Percentiles rank a stretch among this genome's conserved stretches.
Evolutionary conservation across 768 basidiomycete species (phyloP).

Genomic region (Mycena sanguinolenta): DNA sequence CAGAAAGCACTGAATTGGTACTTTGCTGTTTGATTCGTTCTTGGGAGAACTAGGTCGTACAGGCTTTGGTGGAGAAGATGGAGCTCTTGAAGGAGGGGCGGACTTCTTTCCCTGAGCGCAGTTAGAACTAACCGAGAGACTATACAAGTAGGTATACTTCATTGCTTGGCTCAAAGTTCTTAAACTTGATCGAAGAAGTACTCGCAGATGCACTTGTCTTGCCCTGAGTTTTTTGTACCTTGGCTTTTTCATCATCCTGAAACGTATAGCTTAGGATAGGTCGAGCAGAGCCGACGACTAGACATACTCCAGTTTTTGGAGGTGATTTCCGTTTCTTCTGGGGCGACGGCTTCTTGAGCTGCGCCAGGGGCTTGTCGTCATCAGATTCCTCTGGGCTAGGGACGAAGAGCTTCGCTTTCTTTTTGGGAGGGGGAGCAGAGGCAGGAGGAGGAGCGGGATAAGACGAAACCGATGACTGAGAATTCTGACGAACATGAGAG

Average conservation of each 20-base stretch:
- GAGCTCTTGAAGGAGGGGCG: conserved; percentile 6
- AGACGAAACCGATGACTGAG: conserved; percentile 12
- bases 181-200: conserved; percentile 8
- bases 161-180: conserved; percentile 1
- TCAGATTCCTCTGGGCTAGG: conserved; percentile 32
- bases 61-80: neutral
- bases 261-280: neutral
- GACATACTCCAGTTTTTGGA: conserved; percentile 14
- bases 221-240: conserved; percentile 7
- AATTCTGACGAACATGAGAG: conserved; percentile 7
- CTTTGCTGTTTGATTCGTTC: neutral
- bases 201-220: conserved; percentile 14
- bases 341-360: no score
- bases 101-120: neutral
- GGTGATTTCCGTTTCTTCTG: conserved; percentile 16
- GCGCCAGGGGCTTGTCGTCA: conserved; percentile 27
- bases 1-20: neutral
- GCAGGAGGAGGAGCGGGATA: conserved; percentile 10
- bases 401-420: conserved; percentile 20
- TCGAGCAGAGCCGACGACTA: neutral
- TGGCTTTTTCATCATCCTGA: conserved; percentile 5
- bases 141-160: neutral
- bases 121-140: neutral
- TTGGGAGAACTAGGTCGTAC: neutral
- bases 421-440: conserved; percentile 26